These are phyloP conservation scores for Sesbania bispinosa DNA, from an alignment of 306 rosid genomes.

Conservation along the genomic window DNA sequence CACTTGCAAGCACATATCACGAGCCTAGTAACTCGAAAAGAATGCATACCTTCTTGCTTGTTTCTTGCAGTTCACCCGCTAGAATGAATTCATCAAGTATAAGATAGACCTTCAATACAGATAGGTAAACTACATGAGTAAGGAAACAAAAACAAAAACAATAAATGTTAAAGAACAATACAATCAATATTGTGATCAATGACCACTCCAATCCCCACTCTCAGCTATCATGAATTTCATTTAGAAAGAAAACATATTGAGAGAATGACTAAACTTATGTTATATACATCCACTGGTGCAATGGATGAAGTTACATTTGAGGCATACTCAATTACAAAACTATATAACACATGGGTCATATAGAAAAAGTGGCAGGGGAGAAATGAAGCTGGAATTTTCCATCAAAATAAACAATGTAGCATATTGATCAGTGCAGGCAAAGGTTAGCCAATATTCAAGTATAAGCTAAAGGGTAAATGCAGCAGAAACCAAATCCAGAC, in stretches of 20 bases:
- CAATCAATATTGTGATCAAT: background rate
- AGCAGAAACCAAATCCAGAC: background rate
- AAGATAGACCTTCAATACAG: slow-evolving; percentile 46
- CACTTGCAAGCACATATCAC: background rate
- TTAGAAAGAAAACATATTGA: background rate
- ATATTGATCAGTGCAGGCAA: background rate
- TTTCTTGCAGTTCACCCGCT: slow-evolving; percentile 57
- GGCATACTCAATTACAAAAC: slow-evolving; percentile 2
- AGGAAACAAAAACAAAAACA: background rate
- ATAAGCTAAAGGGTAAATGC: background rate
- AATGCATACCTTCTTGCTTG: slow-evolving; percentile 50
- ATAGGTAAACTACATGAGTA: slow-evolving; percentile 13
- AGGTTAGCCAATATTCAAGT: background rate
- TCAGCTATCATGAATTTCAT: background rate
- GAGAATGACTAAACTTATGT: background rate
- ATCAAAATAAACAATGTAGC: background rate
- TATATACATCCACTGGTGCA: background rate
- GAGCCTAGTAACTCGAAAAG: background rate
- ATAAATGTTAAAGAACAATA: background rate
- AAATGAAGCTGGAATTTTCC: background rate
- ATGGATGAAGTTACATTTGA: background rate
- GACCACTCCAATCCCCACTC: background rate
- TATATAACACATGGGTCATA: background rate
- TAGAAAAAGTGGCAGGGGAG: background rate
- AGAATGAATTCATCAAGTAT: slow-evolving; percentile 58